Evolutionary conservation across 345 rosid species (phyloP), one percentile per base, ranked within the genome.

Genomic region (Psidium friedrichsthalianum): DNA sequence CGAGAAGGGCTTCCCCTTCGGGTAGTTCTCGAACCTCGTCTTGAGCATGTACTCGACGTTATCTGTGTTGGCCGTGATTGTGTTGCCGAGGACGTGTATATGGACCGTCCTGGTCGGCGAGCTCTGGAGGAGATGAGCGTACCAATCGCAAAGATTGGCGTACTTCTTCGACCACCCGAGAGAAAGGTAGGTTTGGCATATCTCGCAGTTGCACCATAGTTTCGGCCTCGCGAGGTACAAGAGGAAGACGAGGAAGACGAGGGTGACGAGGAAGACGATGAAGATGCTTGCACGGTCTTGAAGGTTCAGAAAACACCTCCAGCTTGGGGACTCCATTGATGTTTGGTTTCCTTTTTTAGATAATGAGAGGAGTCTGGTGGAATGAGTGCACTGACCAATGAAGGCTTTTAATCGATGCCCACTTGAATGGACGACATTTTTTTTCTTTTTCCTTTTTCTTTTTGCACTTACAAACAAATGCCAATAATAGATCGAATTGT

Each of bases 1-100:
- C 21, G 97, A 94, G 92, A 95, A 95, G 51, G 92, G 94, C 85
- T 94, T 95, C 54, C 98, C 97, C 85, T 95, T 95, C 0, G 98
- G 98, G 89, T 88, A 95, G 74, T 95, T 95, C 20, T 93, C 85
- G 84, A 94, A 95, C 32, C 89, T 90, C 20, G 97, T 94, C 87
- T 90, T 94, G 82, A 95, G 95, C 42, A 95, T 91, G 90, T 93
- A 91, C 83, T 95, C 98, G 5, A 95, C 94, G 93, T 94, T 95
- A 0, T 83, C 82, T 0, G 94, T 97, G 56, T 94, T 94, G 25
- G 96, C 95, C 1, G 98, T 95, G 86, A 95, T 83, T 25, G 90
- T 90, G 90, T 88, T 94, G 85, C 93, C 87, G 11, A 95, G 93
- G 25, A 95, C 94, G 80, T 95, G 98, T 25, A 95, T 87, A 82